A percentile compares a stretch with the other conserved stretches of the same genome.
phyloP scores from a whole-genome alignment of 306 rosid genomes.

The Cucurbita pepo region DNA sequence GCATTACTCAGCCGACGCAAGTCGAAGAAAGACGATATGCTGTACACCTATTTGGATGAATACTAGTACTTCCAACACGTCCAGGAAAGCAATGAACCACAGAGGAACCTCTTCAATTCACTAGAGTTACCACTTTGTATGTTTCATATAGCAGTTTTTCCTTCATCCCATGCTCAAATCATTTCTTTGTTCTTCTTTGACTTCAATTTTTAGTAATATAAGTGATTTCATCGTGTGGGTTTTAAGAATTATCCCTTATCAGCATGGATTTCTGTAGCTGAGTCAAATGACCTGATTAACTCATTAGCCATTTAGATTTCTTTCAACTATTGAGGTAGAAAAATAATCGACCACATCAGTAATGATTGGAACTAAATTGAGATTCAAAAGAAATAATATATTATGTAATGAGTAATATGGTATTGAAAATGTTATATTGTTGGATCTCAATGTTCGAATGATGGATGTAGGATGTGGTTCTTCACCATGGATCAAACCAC shows the following conservation, averaged over 20 bases:
- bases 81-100: background rate
- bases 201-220: background rate
- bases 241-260: background rate
- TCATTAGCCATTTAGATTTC: background rate
- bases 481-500: background rate
- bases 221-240: background rate
- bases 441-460: background rate
- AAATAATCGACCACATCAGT: background rate
- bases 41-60: slow-evolving; percentile 87
- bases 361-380: background rate
- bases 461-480: background rate
- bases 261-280: background rate
- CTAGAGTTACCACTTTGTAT: background rate
- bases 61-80: slow-evolving; percentile 16
- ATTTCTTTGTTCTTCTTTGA: background rate
- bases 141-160: background rate
- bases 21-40: slow-evolving; percentile 84
- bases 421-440: background rate
- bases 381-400: background rate
- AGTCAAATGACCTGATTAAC: background rate
- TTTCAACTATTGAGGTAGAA: background rate
- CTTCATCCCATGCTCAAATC: background rate
- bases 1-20: slow-evolving; percentile 94
- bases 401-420: background rate
- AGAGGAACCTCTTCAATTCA: background rate